These are phyloP conservation scores for Melastoma candidum DNA, from an alignment of 441 rosid species.

Conservation along the genomic window DNA sequence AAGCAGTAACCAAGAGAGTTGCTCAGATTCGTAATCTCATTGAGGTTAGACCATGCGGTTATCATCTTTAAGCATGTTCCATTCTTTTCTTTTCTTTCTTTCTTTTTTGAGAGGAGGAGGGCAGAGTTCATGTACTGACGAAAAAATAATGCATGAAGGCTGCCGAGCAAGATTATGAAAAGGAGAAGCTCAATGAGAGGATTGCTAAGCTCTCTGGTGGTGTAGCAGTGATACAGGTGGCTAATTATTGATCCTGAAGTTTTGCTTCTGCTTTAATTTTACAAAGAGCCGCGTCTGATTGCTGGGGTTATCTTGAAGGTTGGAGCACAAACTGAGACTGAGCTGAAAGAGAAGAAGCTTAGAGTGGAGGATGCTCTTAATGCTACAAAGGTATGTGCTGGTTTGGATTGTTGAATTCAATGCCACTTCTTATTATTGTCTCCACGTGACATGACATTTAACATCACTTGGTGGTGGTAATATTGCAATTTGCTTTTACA, in stretches of 20 bases:
- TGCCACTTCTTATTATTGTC: slow-evolving; percentile 17
- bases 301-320: slow-evolving; percentile 31
- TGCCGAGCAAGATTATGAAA: slow-evolving; percentile 75
- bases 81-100: too few species aligned
- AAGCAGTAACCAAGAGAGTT: slow-evolving; percentile 5
- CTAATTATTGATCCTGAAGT: background rate
- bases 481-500: background rate
- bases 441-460: background rate
- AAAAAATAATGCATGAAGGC: slow-evolving; percentile 26
- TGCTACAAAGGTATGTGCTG: slow-evolving; percentile 65
- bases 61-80: background rate
- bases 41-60: background rate
- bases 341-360: slow-evolving; percentile 88
- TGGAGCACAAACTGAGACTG: slow-evolving; percentile 96
- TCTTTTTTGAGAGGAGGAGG: too few species aligned
- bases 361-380: slow-evolving; percentile 98
- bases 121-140: too few species aligned
- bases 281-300: background rate
- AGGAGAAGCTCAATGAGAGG: slow-evolving; percentile 47
- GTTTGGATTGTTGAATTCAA: background rate
- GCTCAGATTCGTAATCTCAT: slow-evolving; percentile 2
- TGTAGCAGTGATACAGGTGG: slow-evolving; percentile 54
- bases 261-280: background rate
- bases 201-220: slow-evolving; percentile 61
- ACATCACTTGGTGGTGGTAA: background rate